Percentiles rank a stretch among this genome's conserved stretches.
Conservation (phyloP, 2,329 filamentous ascomycete species). For the Pseudocercospora fijiensis region DNA sequence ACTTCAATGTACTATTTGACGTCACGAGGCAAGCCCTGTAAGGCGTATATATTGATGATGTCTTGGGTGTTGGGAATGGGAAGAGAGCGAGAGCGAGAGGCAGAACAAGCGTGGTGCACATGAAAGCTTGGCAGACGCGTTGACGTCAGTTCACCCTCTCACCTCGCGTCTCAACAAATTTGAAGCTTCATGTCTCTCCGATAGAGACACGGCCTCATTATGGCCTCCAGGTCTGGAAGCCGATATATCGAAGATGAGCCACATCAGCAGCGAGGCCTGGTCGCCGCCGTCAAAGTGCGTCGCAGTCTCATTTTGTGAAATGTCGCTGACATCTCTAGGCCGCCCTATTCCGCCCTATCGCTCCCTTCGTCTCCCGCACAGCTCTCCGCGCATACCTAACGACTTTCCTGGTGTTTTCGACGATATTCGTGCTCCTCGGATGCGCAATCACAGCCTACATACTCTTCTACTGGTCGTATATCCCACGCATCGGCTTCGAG, state of each 20-base stretch:
- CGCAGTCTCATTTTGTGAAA: neutral
- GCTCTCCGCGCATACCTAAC: slow-evolving; percentile 66
- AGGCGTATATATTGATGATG: too few relatives aligned
- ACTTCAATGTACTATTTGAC: too few relatives aligned
- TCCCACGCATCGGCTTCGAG: slow-evolving; percentile 64
- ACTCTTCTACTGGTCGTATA: slow-evolving; percentile 67
- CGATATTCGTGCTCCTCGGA: slow-evolving; percentile 56
- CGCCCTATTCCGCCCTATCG: slow-evolving; percentile 54
- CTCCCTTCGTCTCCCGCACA: slow-evolving; percentile 58
- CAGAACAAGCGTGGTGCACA: neutral
- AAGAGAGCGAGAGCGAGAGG: neutral
- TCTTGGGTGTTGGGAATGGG: neutral
- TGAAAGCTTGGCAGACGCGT: neutral
- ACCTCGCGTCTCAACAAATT: neutral
- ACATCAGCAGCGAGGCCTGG: neutral
- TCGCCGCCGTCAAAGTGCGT: neutral
- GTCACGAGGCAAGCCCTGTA: too few relatives aligned
- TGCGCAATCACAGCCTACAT: slow-evolving; percentile 62
- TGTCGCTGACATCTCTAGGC: slow-evolving; percentile 1
- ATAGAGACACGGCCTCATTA: neutral
- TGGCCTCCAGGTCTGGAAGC: neutral
- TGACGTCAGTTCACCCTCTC: neutral
- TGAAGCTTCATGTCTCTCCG: neutral
- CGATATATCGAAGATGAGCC: neutral
- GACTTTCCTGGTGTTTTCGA: slow-evolving; percentile 54